Base-by-base conservation (phyloP, 2,329 filamentous ascomycete species). In the Tolypocladium cylindrosporum region DNA sequence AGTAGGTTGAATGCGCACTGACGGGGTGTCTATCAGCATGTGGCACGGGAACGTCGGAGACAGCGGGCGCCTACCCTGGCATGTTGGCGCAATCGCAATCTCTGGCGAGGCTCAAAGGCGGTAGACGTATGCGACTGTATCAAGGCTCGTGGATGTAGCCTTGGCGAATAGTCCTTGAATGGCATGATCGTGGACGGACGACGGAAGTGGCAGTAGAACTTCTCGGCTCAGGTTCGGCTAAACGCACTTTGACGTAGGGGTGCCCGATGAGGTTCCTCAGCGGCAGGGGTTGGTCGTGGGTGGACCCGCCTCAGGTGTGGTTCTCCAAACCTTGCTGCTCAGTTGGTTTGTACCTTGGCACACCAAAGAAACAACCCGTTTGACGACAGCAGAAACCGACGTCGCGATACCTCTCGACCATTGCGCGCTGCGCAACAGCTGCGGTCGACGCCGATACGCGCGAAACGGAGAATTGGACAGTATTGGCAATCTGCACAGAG, bases 1-100 rank as follows among this genome's bases (percentile, higher is more conserved):
- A 99, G 81, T 99, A 99, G 63, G 90, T 91, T 50, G 77, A 77
- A 61, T 75, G 79, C 65, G 77, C 74, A 66, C 77, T 75, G 64
- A 72, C 76, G 59, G 45, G 43, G 9, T 19, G 10, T 43, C 5
- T 45, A 27, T 57, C 11, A 55, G 52, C 43, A 36, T 36, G 24
- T 43, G 8, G 41, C 52, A 27, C 5, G 27, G 40, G 48, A 52
- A 8, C 48, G 31, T 31, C 48, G 48, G 48, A 8, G 31, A 52
- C 48, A 13, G 27, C 21, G 19, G 48, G 19, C 48, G 19, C 48
- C 37, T 6, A 52, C 48, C 48, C 48, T 37, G 48, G 19, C 48
- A 52, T 52, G 4, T 37, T 37, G 48, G 48, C 27, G 48, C 27
- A 13, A n/a, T 34, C 31, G 5, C 48, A 37, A 1, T 21, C 4